A percentile compares a stretch with the other conserved stretches of the same genome.
Evolutionary conservation across 2,329 filamentous ascomycete genomes (phyloP).

Genomic region (Periconia macrospinosa): DNA sequence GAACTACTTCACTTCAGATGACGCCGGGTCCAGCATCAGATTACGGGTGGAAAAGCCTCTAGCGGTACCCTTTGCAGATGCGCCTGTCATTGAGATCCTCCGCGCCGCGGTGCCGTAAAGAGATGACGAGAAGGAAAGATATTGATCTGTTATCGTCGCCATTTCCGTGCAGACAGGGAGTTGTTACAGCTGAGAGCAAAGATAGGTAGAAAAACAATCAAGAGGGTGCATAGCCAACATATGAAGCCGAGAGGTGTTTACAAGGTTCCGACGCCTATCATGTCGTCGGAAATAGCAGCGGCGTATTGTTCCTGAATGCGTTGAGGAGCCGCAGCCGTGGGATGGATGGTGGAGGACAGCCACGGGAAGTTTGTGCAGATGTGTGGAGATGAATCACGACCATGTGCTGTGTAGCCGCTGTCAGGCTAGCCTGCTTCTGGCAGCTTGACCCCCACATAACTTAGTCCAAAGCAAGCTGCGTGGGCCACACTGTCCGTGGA

Average conservation of each 20-base stretch:
- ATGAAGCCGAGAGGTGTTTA: not conserved
- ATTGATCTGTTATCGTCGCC: not conserved
- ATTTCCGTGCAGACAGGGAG: not conserved
- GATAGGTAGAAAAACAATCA: not conserved
- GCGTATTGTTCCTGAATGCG: constrained; percentile 1
- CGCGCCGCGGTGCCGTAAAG: constrained; percentile 19
- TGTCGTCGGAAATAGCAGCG: not conserved
- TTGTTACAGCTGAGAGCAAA: not conserved
- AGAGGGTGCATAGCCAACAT: not conserved
- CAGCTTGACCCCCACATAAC: not conserved
- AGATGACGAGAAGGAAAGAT: not conserved
- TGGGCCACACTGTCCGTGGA: too few relatives aligned
- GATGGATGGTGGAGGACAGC: too few relatives aligned
- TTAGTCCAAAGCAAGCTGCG: not conserved
- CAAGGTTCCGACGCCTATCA: constrained; percentile 3
- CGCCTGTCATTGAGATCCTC: constrained; percentile 65
- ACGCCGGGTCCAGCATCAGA: constrained; percentile 56
- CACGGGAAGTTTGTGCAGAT: too few relatives aligned
- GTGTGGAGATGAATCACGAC: not conserved
- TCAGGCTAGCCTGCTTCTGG: not conserved
- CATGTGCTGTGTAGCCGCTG: not conserved
- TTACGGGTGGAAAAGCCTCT: constrained; percentile 72
- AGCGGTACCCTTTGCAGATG: constrained; percentile 72
- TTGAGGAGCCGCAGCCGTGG: not conserved
- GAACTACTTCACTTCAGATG: constrained; percentile 37